A percentile compares a stretch with the other conserved stretches of the same genome.
Conservation (phyloP, 1,284 basidiomycete genomes). For the Hymenochaete sp. region DNA sequence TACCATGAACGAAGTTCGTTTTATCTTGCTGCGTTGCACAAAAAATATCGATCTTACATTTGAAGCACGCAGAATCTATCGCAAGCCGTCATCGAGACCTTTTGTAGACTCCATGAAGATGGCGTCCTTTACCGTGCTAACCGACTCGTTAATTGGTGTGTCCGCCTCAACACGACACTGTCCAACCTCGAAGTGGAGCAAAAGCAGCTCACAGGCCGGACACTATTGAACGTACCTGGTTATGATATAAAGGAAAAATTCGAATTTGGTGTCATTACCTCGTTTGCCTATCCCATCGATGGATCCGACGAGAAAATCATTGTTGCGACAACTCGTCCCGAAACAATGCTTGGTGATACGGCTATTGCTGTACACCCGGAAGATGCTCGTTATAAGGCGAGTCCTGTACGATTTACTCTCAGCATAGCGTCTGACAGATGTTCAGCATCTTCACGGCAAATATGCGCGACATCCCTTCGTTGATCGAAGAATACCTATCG, state of each 20-base stretch:
- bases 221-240: constrained; percentile 85
- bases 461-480: constrained; percentile 89
- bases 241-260: constrained; percentile 93
- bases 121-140: constrained; percentile 95
- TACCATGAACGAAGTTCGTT: constrained; percentile 83
- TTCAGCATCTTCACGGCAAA: constrained; percentile 86
- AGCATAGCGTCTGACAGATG: too few relatives aligned
- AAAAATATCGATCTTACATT: not conserved
- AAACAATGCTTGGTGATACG: constrained; percentile 98
- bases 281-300: constrained; percentile 91
- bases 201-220: constrained; percentile 84
- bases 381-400: constrained; percentile 81
- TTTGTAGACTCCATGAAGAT: constrained; percentile 88
- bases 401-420: not conserved
- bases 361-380: constrained; percentile 96
- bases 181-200: constrained; percentile 98
- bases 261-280: constrained; percentile 95
- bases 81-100: constrained; percentile 87
- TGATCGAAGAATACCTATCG: constrained; percentile 80
- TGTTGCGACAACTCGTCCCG: constrained; percentile 95
- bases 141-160: constrained; percentile 98
- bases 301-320: constrained; percentile 89
- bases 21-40: not conserved
- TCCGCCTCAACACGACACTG: constrained; percentile 89
- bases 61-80: constrained; percentile 48